Evolutionary conservation across 108 stramenopile genomes (phyloP).

Genomic region (Fragilariopsis cylindrus): DNA sequence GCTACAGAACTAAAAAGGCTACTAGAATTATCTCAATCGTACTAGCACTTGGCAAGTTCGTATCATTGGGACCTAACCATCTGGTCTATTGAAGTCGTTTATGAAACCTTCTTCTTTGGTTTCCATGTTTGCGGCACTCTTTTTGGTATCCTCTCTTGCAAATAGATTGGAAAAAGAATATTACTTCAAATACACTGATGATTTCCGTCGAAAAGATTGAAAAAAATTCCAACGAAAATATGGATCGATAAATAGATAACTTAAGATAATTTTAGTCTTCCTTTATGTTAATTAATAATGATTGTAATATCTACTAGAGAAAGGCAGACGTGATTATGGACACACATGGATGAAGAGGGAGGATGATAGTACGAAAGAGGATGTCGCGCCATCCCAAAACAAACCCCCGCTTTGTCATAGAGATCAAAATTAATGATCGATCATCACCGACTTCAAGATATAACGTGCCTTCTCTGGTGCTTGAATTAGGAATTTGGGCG

Average conservation of each 20-base stretch:
- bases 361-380: too few relatives aligned
- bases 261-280: too few relatives aligned
- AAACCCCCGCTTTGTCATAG: too few relatives aligned
- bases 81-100: neutral
- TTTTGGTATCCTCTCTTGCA: conserved; percentile 16
- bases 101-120: conserved; percentile 15
- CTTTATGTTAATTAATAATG: too few relatives aligned
- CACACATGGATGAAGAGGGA: too few relatives aligned
- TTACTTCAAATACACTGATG: conserved; percentile 49
- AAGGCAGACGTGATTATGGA: too few relatives aligned
- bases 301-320: too few relatives aligned
- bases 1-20: conserved; percentile 17
- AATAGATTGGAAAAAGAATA: conserved; percentile 33
- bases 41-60: conserved; percentile 18
- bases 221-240: conserved; percentile 36
- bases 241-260: conserved; percentile 32
- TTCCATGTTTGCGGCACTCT: neutral
- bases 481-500: too few relatives aligned
- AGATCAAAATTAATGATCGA: too few relatives aligned
- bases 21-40: neutral
- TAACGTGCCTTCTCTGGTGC: too few relatives aligned
- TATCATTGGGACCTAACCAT: neutral
- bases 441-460: too few relatives aligned
- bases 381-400: too few relatives aligned
- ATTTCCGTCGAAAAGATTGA: conserved; percentile 39